These are phyloP conservation scores for Sporothrix pseudoabietina DNA, from an alignment of 2,329 filamentous ascomycete genomes.

Conservation along the genomic window DNA sequence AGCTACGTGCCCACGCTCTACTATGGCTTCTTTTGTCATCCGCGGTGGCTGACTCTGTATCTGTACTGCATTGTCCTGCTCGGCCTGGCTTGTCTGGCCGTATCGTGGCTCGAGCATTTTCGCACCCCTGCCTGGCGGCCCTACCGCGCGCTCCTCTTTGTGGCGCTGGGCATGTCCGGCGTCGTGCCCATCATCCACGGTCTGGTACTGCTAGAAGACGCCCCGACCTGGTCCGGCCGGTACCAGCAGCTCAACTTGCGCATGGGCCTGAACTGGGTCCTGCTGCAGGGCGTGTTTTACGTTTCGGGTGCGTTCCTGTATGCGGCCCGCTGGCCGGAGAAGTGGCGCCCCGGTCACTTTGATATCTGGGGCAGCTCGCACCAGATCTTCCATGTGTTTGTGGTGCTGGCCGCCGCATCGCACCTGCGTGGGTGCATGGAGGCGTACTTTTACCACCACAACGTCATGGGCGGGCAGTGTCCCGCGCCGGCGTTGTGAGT, in stretches of 20 bases:
- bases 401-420: conserved; percentile 76
- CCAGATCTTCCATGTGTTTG: conserved; percentile 92
- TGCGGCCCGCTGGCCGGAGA: conserved; percentile 82
- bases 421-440: conserved; percentile 80
- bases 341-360: conserved; percentile 73
- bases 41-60: conserved; percentile 67
- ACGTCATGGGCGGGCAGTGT: conserved; percentile 57
- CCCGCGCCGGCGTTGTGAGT: conserved; percentile 28
- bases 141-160: conserved; percentile 86
- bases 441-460: conserved; percentile 86
- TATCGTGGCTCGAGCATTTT: conserved; percentile 80
- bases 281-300: conserved; percentile 80
- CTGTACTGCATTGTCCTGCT: conserved; percentile 77
- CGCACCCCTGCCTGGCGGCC: conserved; percentile 81
- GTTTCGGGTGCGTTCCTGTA: conserved; percentile 85
- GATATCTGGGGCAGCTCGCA: conserved; percentile 94
- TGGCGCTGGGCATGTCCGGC: conserved; percentile 81
- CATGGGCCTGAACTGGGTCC: conserved; percentile 79
- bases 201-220: conserved; percentile 43
- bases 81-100: conserved; percentile 72
- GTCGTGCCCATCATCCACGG: conserved; percentile 83
- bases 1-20: conserved; percentile 87
- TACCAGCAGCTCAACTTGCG: conserved; percentile 64
- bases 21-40: conserved; percentile 78
- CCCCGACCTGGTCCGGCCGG: conserved; percentile 55